Base-by-base conservation (phyloP, 169 alveolate species). In the Blepharisma undulans region DNA sequence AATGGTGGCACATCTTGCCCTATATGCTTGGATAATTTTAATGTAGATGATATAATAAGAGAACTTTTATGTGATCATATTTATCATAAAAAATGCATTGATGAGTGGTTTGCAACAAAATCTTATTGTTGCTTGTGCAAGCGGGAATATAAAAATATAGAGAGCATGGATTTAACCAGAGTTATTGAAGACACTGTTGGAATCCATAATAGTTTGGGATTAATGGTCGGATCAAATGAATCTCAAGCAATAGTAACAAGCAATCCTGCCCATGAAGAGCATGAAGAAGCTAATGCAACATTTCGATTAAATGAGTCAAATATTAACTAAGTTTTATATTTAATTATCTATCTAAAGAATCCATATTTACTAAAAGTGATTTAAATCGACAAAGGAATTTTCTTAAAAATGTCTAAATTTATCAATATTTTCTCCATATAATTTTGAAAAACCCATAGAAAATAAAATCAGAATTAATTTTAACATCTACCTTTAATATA, bases 31-130 rank as follows among this genome's bases (percentile, higher is more conserved):
- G 92, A 81, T 22, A 61, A 88, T n/a, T 92, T 92, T 88, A 60
- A 76, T 59, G 61, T 66, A 14, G 85, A 76, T 7, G 72, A 78
- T 81, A 76, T 32, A 36, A 32, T 88, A 12, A 59, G 91, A 59
- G 78, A 81, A 25, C 91, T 93, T 21, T 89, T 91, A 22, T 93
- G 96, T 66, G 78, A 77, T 71, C 96, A 93, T 82, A 71, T 89
- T 79, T 93, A 88, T 82, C 96, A 93, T 82, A 61, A 76, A 7
- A 76, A 84, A 32, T 93, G 96, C 80, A 91, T 93, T 22, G 88
- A 87, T 36, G 94, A 76, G 66, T 93, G 96, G 95, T 60, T 91
- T 0, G 34, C 72, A 5, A 72, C 84, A 29, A 78, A 82, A 22
- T 14, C 81, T 30, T 76, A 4, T 29, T 93, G 95, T 77, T 85